These are phyloP conservation scores for Yarrowia keelungensis DNA, from an alignment of 805 yeast genomes.

Conservation along the genomic window DNA sequence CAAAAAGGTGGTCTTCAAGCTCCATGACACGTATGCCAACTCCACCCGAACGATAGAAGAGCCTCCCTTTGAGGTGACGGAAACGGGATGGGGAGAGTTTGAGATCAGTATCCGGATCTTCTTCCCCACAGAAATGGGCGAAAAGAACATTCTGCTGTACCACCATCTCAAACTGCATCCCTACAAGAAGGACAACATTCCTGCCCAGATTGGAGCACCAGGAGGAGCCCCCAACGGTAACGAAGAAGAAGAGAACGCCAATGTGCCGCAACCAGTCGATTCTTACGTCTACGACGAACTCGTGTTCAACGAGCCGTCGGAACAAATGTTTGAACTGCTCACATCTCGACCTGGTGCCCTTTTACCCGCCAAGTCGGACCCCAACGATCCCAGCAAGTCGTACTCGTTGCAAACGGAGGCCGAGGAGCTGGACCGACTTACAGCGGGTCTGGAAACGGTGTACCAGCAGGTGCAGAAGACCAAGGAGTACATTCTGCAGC, in stretches of 20 bases:
- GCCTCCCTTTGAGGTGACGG: slow-evolving; percentile 95
- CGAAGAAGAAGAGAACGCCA: slow-evolving; percentile 30
- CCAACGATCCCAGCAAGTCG: slow-evolving; percentile 46
- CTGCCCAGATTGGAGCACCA: slow-evolving; percentile 35
- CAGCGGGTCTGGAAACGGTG: slow-evolving; percentile 56
- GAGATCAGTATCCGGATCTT: slow-evolving; percentile 88
- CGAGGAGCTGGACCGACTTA: slow-evolving; percentile 67
- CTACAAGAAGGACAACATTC: slow-evolving; percentile 53
- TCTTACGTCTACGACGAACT: slow-evolving; percentile 82
- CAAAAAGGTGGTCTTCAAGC: slow-evolving; percentile 89
- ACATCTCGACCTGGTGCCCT: slow-evolving; percentile 57
- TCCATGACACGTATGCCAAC: slow-evolving; percentile 92
- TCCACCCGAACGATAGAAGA: slow-evolving; percentile 83
- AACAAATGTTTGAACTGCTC: slow-evolving; percentile 77
- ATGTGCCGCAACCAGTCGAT: slow-evolving; percentile 56
- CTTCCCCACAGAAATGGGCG: slow-evolving; percentile 85
- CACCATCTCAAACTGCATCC: slow-evolving; percentile 95
- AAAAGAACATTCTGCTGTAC: slow-evolving; percentile 82
- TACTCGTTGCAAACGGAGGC: slow-evolving; percentile 61
- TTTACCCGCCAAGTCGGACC: slow-evolving; percentile 46
- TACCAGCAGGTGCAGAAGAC: slow-evolving; percentile 56
- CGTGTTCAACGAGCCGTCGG: slow-evolving; percentile 96
- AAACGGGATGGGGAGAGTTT: slow-evolving; percentile 99
- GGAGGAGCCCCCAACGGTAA: slow-evolving; percentile 4
- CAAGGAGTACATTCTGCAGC: slow-evolving; percentile 50